A percentile compares a stretch with the other conserved stretches of the same genome.
Conservation (phyloP, 768 basidiomycete genomes). For the Mycena chlorophos region DNA sequence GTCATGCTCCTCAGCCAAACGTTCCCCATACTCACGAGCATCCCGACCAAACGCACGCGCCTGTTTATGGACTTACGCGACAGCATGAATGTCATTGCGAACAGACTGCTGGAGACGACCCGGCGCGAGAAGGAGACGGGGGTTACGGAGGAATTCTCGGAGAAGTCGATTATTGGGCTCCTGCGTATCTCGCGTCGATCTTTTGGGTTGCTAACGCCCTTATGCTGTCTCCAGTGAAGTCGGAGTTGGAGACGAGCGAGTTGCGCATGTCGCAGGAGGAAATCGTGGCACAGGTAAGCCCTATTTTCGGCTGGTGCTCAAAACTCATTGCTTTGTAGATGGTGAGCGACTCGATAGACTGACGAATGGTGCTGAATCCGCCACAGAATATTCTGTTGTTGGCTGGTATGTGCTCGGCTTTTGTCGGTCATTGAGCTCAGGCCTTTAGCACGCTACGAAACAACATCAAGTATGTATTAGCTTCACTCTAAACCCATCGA, state of each 20-base stretch:
- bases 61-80: constrained; percentile 32
- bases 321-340: not conserved
- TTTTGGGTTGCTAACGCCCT: not conserved
- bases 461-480: constrained; percentile 38
- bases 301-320: too few species aligned
- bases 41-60: constrained; percentile 39
- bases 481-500: too few species aligned
- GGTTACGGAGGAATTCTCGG: constrained; percentile 19
- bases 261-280: constrained; percentile 40
- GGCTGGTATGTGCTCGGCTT: constrained; percentile 22
- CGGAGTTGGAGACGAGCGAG: constrained; percentile 31
- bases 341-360: not conserved
- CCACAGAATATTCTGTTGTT: constrained; percentile 3
- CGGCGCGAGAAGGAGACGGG: constrained; percentile 33
- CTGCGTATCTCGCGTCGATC: constrained; percentile 28
- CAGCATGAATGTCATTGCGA: constrained; percentile 41
- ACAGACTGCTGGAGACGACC: constrained; percentile 38
- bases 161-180: constrained; percentile 42
- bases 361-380: not conserved
- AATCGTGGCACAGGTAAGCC: constrained; percentile 39
- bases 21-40: constrained; percentile 35
- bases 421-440: not conserved
- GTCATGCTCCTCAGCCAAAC: constrained; percentile 38
- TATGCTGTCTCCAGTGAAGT: constrained; percentile 31
- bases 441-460: constrained; percentile 31